Conservation (phyloP, 1,284 basidiomycete genomes). For the Tetrapyrgos nigripes region DNA sequence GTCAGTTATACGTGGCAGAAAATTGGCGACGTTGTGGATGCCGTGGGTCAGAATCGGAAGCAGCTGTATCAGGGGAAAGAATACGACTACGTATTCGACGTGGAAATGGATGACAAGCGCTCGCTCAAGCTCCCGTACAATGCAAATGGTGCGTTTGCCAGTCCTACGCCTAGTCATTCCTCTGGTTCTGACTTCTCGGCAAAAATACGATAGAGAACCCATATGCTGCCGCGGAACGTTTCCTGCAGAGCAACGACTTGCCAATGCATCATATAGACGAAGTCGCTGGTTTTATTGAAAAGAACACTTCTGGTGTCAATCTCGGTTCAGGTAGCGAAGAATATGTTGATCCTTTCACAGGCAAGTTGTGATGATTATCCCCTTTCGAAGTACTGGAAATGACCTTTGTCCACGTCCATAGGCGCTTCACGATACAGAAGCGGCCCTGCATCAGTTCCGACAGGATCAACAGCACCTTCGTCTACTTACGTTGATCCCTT, state of each 20-base stretch:
- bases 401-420: conserved; percentile 27
- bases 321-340: conserved; percentile 63
- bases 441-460: conserved; percentile 32
- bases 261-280: conserved; percentile 88
- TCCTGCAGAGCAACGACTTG: conserved; percentile 87
- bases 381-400: not conserved
- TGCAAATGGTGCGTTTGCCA: conserved; percentile 73
- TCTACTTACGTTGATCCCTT: conserved; percentile 59
- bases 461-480: conserved; percentile 30
- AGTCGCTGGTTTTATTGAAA: conserved; percentile 94
- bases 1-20: conserved; percentile 82
- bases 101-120: conserved; percentile 94
- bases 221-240: conserved; percentile 88
- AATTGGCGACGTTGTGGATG: conserved; percentile 95
- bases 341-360: conserved; percentile 93
- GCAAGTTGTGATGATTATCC: conserved; percentile 42
- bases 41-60: conserved; percentile 86
- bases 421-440: conserved; percentile 69
- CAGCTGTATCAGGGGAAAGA: conserved; percentile 92
- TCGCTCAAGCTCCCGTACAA: conserved; percentile 97
- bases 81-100: conserved; percentile 99
- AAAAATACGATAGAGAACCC: conserved; percentile 92
- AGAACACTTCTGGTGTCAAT: conserved; percentile 83
- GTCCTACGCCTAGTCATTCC: not conserved
- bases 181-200: conserved; percentile 5